A percentile compares a stretch with the other conserved stretches of the same genome.
Conservation (phyloP, 2,329 filamentous ascomycete genomes). For the Penicillium sp. region DNA sequence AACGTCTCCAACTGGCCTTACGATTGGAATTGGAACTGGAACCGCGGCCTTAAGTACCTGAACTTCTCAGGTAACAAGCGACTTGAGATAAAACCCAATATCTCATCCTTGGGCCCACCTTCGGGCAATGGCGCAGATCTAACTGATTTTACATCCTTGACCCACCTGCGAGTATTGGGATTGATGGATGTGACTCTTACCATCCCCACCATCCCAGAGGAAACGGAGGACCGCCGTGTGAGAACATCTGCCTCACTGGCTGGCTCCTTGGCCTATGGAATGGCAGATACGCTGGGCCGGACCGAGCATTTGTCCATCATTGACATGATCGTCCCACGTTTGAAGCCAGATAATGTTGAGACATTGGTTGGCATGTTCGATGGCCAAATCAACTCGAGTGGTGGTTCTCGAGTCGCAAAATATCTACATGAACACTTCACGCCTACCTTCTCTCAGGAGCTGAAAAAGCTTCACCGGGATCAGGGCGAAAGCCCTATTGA, state of each 20-base stretch:
- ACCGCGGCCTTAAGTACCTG: constrained; percentile 89
- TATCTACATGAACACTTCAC: constrained; percentile 96
- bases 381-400: constrained; percentile 81
- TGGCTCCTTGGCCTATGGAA: constrained; percentile 88
- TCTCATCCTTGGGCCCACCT: constrained; percentile 55
- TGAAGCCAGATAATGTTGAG: constrained; percentile 86
- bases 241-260: constrained; percentile 95
- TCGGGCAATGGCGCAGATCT: constrained; percentile 63
- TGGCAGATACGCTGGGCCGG: constrained; percentile 91
- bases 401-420: constrained; percentile 94
- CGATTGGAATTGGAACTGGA: constrained; percentile 99
- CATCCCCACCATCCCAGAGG: constrained; percentile 88
- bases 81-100: constrained; percentile 77
- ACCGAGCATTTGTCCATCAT: constrained; percentile 95
- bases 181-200: constrained; percentile 98
- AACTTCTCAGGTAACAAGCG: constrained; percentile 97
- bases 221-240: constrained; percentile 91
- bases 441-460: constrained; percentile 75
- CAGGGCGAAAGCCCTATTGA: constrained; percentile 74
- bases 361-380: constrained; percentile 95
- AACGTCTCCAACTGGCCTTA: constrained; percentile 99
- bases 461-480: constrained; percentile 70
- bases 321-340: constrained; percentile 90
- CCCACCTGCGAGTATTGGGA: constrained; percentile 82
- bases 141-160: constrained; percentile 86